A percentile compares a stretch with the other conserved stretches of the same genome.
phyloP scores from a whole-genome alignment of 495 filamentous ascomycete genomes.

The Lentithecium fluviatile region DNA sequence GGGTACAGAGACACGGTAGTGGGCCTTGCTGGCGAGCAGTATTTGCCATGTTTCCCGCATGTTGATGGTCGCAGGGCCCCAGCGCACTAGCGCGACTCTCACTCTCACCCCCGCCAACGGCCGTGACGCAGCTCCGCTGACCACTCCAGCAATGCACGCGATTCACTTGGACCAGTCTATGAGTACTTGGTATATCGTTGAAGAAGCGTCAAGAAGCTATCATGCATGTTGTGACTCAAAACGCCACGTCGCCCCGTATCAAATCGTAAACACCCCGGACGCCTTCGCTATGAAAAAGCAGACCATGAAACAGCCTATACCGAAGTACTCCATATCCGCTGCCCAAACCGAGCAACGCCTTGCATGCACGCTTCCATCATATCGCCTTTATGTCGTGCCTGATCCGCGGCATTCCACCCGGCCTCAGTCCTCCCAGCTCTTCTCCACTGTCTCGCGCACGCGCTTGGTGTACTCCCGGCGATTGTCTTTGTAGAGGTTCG shows the following conservation, averaged over 20 bases:
- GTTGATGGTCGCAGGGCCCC: no score
- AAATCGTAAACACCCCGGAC: not conserved
- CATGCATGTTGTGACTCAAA: not conserved
- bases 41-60: no score
- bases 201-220: not conserved
- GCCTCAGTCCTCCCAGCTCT: constrained; percentile 82
- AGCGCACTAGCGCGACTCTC: no score
- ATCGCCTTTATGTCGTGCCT: not conserved
- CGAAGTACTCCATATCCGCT: not conserved
- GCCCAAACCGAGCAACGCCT: not conserved
- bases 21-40: no score
- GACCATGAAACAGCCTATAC: not conserved
- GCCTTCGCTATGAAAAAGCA: constrained; percentile 1
- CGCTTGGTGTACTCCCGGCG: constrained; percentile 93
- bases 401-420: not conserved
- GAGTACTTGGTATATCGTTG: no score
- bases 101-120: no score
- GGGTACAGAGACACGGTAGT: no score
- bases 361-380: not conserved
- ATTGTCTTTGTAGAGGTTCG: constrained; percentile 98
- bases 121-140: no score
- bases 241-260: no score
- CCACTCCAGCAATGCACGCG: no score
- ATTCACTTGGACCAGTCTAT: no score
- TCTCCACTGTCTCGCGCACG: constrained; percentile 95